phyloP scores from a whole-genome alignment of 495 filamentous ascomycete genomes.

The Penicillium psychrofluorescens region DNA sequence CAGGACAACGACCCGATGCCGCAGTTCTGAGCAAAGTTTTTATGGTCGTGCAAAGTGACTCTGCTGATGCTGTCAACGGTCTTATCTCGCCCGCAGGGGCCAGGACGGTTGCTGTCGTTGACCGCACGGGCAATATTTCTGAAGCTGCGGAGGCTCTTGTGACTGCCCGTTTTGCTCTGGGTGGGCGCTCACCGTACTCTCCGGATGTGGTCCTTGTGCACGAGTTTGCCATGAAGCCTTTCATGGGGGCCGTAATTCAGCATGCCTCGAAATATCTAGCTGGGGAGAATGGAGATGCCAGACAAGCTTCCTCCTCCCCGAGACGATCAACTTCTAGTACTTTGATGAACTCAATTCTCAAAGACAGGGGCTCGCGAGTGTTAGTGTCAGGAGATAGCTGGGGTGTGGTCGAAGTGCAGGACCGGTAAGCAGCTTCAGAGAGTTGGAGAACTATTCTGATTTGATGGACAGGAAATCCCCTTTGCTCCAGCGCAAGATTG shows the following conservation, averaged over 20 bases:
- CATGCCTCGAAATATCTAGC: constrained; percentile 26
- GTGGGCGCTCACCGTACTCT: constrained; percentile 43
- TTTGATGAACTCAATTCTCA: constrained; percentile 16
- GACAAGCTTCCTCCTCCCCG: constrained; percentile 6
- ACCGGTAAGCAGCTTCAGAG: constrained; percentile 8
- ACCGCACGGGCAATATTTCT: constrained; percentile 41
- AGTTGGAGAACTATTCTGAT: constrained; percentile 1
- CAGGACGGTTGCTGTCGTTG: constrained; percentile 42
- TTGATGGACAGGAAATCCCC: constrained; percentile 12
- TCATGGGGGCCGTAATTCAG: constrained; percentile 36
- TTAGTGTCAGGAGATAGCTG: constrained; percentile 24
- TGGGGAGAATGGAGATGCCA: constrained; percentile 18
- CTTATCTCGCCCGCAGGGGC: constrained; percentile 23
- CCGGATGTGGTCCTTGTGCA: constrained; percentile 50
- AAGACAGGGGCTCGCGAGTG: constrained; percentile 12
- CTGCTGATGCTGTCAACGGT: constrained; percentile 2
- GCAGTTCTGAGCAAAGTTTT: constrained; percentile 12
- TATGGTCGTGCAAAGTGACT: constrained; percentile 11
- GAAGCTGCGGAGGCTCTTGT: constrained; percentile 39
- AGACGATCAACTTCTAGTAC: constrained; percentile 4
- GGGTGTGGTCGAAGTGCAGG: constrained; percentile 24
- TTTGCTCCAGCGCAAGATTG: constrained; percentile 21
- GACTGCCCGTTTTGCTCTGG: constrained; percentile 40
- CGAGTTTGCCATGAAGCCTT: constrained; percentile 45
- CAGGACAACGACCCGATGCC: constrained; percentile 11